Conservation (phyloP, 2,329 filamentous ascomycete species). For the Monosporascus sp. region DNA sequence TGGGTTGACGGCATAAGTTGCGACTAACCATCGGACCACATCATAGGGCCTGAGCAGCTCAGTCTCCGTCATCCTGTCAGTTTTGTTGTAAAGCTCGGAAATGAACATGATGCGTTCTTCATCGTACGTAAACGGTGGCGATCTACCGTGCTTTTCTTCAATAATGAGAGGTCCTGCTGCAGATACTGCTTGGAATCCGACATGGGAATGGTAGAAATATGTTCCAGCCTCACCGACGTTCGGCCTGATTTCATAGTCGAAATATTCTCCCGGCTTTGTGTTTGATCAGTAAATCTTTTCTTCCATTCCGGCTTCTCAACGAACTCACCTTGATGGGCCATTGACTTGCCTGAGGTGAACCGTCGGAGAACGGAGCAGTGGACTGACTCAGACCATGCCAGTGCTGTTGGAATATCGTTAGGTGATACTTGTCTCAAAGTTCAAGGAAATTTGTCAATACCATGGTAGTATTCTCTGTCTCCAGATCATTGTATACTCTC, state of each 20-base stretch:
- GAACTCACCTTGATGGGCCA: conserved; percentile 56
- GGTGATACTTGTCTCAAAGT: too few species aligned
- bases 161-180: conserved; percentile 46
- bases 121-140: conserved; percentile 14
- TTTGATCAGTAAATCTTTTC: too few species aligned
- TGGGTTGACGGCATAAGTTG: too few species aligned
- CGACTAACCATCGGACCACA: too few species aligned
- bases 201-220: conserved; percentile 54
- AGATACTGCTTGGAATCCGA: conserved; percentile 47
- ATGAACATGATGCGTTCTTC: conserved; percentile 11
- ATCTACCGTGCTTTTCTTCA: conserved; percentile 30
- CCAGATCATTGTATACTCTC: too few species aligned
- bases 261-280: conserved; percentile 44
- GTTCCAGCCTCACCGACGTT: conserved; percentile 41
- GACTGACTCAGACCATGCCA: conserved; percentile 50
- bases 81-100: conserved; percentile 10
- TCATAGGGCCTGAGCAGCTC: too few species aligned
- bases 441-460: too few species aligned
- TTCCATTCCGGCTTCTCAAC: too few species aligned
- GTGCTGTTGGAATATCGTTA: too few species aligned
- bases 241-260: conserved; percentile 49
- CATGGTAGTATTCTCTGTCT: too few species aligned
- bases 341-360: conserved; percentile 43
- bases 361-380: conserved; percentile 47
- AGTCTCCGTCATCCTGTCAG: too few species aligned